Conservation (phyloP, 768 basidiomycete genomes). For the Russula sp. region DNA sequence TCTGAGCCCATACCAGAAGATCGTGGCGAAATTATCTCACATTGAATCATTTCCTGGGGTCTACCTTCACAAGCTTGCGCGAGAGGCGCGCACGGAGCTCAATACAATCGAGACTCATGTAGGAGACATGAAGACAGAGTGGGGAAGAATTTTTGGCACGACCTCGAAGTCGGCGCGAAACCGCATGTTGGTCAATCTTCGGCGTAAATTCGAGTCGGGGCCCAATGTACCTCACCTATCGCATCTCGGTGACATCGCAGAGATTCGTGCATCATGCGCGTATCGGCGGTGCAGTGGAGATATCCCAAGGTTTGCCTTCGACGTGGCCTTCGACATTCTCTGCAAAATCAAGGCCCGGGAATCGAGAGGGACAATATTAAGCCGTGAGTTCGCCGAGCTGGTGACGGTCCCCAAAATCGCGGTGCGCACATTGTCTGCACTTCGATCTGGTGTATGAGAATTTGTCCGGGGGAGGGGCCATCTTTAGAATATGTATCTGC, state of each 20-base stretch:
- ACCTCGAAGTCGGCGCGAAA: neutral
- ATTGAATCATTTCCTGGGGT: neutral
- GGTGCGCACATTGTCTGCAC: conserved; percentile 19
- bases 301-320: conserved; percentile 14
- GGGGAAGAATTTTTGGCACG: neutral
- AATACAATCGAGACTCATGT: conserved; percentile 44
- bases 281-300: neutral
- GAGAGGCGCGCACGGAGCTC: conserved; percentile 39
- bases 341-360: conserved; percentile 27
- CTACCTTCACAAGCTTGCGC: conserved; percentile 30
- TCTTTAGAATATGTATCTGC: neutral
- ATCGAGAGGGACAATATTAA: conserved; percentile 11
- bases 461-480: neutral
- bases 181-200: neutral
- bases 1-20: conserved; percentile 5
- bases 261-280: conserved; percentile 25
- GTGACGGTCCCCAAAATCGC: conserved; percentile 40
- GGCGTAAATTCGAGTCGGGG: conserved; percentile 12
- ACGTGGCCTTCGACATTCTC: conserved; percentile 16
- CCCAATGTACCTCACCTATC: conserved; percentile 17
- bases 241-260: conserved; percentile 17
- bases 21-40: conserved; percentile 8
- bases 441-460: neutral
- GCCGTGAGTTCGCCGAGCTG: conserved; percentile 30
- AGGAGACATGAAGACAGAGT: conserved; percentile 30